Base-by-base conservation (phyloP, 805 yeast genomes). In the Candida saitoana region DNA sequence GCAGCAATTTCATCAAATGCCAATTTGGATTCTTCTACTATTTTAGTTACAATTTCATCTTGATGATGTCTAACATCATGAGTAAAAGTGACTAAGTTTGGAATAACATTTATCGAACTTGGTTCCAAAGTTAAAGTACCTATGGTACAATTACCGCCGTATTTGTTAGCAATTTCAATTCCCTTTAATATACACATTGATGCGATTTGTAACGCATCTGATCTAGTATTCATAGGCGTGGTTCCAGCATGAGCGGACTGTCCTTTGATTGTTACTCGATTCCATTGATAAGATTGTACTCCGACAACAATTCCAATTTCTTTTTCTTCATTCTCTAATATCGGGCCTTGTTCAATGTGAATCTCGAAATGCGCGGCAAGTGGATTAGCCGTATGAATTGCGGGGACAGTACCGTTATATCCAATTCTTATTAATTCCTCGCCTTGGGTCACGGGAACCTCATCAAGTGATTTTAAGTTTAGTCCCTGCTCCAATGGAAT, bases 281-380 rank as follows among this genome's bases (percentile, higher is more conserved):
- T 65, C 90, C 90, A 83, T 36, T 69, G 60, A 50, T 77, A 79
- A 1, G 83, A 84, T 56, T 83, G 89, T 24, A 74, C 85, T 25
- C 84, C 85, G 9, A 67, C 67, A 7, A 83, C 88, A 36, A 82
- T 65, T 25, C 90, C 90, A 43, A 83, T 76, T 43, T 72, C 71
- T 51, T 76, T 76, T 3, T 70, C 52, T 24, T 70, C 71, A 18
- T 71, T 69, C 54, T 83, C 87, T 38, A 83, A 67, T 31, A 81
- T 70, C 9, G 89, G 89, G 4, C 90, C 90, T 59, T 83, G 90
- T 54, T 83, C 89, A 46, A 83, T 83, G 54, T 83, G 90, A 41
- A 83, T 65, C 57, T 83, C 90, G 56, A 83, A 82, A 59, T 83
- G 88, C 7, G 84, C 82, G 16, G 78, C 77, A 17, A 83, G 62